A percentile compares a stretch with the other conserved stretches of the same genome.
Conservation (phyloP, 768 basidiomycete genomes). For the Rhodosporidiobolus odoratus region DNA sequence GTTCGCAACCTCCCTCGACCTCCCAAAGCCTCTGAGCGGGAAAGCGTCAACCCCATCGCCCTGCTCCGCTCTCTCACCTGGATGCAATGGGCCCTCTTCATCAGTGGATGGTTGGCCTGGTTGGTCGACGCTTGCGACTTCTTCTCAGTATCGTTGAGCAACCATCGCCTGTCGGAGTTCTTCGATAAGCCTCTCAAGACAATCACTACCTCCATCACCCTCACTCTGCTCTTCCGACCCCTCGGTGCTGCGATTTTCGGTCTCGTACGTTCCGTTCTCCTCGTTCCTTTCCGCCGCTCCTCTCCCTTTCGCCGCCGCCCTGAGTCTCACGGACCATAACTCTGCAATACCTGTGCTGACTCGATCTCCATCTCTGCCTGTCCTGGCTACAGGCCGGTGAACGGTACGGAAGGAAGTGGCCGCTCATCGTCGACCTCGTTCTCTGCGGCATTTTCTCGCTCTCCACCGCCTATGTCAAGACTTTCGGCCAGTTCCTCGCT, state of each 20-base stretch:
- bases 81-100: conserved; percentile 45
- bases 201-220: conserved; percentile 58
- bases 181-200: conserved; percentile 40
- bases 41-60: conserved; percentile 3
- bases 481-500: conserved; percentile 71
- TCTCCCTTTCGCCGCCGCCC: no score
- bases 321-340: no score
- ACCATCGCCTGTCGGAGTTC: conserved; percentile 42
- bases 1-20: conserved; percentile 25
- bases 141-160: conserved; percentile 41
- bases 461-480: conserved; percentile 71
- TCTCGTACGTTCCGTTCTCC: no score
- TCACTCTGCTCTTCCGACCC: conserved; percentile 87
- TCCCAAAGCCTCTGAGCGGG: conserved; percentile 16
- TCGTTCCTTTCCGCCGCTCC: no score
- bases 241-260: conserved; percentile 65
- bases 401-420: conserved; percentile 90
- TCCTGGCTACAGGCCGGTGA: no score
- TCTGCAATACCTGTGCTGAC: no score
- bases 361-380: no score
- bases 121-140: conserved; percentile 81
- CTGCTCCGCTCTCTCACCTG: conserved; percentile 41
- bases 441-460: conserved; percentile 62
- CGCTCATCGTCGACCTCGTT: conserved; percentile 68
- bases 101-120: conserved; percentile 68